Evolutionary conservation across 2,329 filamentous ascomycete genomes (phyloP), one percentile per base, ranked within the genome.

Genomic region (Hortaea sp.): DNA sequence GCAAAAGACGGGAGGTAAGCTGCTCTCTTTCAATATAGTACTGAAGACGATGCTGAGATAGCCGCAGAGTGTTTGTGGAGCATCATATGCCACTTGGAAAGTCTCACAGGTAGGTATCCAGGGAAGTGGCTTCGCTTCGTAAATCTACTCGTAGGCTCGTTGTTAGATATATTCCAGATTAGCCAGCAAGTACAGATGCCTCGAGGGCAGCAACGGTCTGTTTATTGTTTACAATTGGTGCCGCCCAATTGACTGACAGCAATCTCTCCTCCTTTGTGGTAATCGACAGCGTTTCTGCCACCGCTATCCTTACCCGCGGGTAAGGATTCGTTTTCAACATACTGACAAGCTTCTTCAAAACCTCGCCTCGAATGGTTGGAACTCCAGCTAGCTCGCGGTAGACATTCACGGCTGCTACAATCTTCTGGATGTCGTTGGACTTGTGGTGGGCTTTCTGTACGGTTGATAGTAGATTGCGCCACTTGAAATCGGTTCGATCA

Each of bases 391-490:
- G 67, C 0, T 79, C 80, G 2, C 81, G 78, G 65, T 95, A 97
- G 9, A 92, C 77, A 57, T 82, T 84, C 50, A 94, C 70, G 20
- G 85, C 87, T 0, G 87, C 84, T 61, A 87, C 78, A 1, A 97
- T 73, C 63, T 92, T 90, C 43, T 82, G 78, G 39, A 95, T 78
- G 62, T 87, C 92, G 13, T 83, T 80, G 1, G 84, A 85, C 66
- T 89, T 90, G 69, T 85, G 89, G 52, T 89, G 85, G 0, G 85
- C 77, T 64, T 83, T 88, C 59, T 94, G 87, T 4, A 84, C 78
- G 32, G 80, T 71, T 5, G 81, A 70, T 49, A 88, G 87, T 3
- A 95, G 67, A 5, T 65, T 72, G 49, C 78, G 78, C 60, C 75
- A 77, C 75, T 67, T 89, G 81, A 63, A 94, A 75, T 30, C 38